Evolutionary conservation across 75 land plant species (phyloP).

Genomic region (Isoetes taiwanensis): DNA sequence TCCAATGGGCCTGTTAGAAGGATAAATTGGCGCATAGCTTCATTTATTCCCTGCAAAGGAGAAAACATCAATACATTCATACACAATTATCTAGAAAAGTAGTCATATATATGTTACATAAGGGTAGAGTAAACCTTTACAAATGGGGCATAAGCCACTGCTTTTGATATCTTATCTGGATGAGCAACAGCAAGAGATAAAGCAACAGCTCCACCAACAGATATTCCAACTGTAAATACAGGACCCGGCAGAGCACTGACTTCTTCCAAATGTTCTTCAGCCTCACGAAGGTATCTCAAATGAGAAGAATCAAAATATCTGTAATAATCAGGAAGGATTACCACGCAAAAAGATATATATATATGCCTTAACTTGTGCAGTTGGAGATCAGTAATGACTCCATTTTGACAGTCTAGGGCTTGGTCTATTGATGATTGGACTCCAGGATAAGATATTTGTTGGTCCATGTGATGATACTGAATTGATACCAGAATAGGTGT

Average conservation of each 20-base stretch:
- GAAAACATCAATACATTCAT: constrained; percentile 1
- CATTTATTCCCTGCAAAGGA: neutral
- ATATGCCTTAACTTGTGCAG: too few species aligned
- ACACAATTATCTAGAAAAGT: neutral
- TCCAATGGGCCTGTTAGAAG: constrained; percentile 14
- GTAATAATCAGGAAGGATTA: too few species aligned
- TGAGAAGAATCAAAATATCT: constrained; percentile 17
- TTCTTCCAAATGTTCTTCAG: constrained; percentile 12
- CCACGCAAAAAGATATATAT: too few species aligned
- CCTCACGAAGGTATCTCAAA: constrained; percentile 11
- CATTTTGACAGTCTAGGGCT: neutral
- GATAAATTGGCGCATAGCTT: neutral
- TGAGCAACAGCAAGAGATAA: constrained; percentile 13
- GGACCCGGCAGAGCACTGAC: constrained; percentile 20
- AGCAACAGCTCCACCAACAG: constrained; percentile 19
- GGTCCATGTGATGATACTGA: too few species aligned
- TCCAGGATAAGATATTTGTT: neutral
- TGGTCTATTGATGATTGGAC: neutral
- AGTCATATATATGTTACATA: neutral
- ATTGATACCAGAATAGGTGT: too few species aligned
- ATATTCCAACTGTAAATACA: constrained; percentile 16
- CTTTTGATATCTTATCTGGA: constrained; percentile 16
- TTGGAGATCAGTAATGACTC: neutral
- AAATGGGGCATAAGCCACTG: constrained; percentile 16
- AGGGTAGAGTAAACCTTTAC: constrained; percentile 10